These are phyloP conservation scores for Boletus rubroflammeus DNA, from an alignment of 768 basidiomycete genomes.

Conservation along the genomic window DNA sequence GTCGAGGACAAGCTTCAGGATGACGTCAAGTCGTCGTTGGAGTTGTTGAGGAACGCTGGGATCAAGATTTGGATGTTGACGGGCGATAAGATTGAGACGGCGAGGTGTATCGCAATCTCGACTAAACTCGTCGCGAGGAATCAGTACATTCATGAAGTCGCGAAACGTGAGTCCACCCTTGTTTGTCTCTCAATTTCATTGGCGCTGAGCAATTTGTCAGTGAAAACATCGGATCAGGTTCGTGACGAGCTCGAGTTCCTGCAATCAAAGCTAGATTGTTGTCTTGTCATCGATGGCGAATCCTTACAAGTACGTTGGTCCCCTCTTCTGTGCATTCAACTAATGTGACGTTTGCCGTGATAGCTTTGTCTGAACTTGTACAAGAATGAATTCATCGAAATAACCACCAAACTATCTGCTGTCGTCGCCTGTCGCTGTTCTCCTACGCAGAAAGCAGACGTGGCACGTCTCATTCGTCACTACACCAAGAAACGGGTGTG, in stretches of 20 bases:
- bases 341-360: background rate
- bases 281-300: constrained; percentile 97
- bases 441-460: constrained; percentile 98
- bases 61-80: constrained; percentile 99
- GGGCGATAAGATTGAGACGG: constrained; percentile 98
- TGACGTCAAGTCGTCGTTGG: constrained; percentile 90
- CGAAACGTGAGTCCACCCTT: constrained; percentile 59
- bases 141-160: constrained; percentile 96
- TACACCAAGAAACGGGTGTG: constrained; percentile 95
- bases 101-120: constrained; percentile 95
- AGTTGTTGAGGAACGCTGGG: constrained; percentile 90
- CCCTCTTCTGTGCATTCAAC: background rate
- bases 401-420: constrained; percentile 91
- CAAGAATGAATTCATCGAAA: constrained; percentile 92
- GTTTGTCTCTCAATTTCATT: background rate
- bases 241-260: constrained; percentile 90
- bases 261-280: constrained; percentile 93
- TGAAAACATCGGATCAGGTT: constrained; percentile 79
- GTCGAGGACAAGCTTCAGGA: constrained; percentile 99
- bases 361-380: constrained; percentile 90
- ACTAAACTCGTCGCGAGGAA: constrained; percentile 94
- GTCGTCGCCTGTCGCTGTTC: constrained; percentile 98
- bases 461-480: constrained; percentile 86
- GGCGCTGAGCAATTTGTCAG: constrained; percentile 39
- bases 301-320: constrained; percentile 72